Percentiles rank a stretch among this genome's conserved stretches.
Conservation (phyloP, 768 basidiomycete species). For the Mycena filopes region DNA sequence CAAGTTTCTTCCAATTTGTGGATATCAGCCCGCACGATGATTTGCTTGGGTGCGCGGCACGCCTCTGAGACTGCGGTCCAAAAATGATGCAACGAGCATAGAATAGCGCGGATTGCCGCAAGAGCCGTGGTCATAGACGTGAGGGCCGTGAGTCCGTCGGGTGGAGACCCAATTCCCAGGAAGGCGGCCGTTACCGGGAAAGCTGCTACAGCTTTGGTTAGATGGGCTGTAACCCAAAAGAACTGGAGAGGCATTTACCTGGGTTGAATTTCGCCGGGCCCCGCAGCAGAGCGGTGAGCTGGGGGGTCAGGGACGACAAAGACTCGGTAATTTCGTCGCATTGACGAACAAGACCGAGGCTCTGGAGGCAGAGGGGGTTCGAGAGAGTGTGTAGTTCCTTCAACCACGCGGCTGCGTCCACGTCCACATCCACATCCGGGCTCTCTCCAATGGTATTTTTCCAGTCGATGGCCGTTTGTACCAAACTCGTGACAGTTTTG, state of each 20-base stretch:
- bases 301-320: conserved; percentile 6
- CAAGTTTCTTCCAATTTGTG: conserved; percentile 4
- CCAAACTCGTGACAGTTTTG: conserved; percentile 18
- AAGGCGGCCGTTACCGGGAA: conserved; percentile 3
- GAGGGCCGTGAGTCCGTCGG: neutral
- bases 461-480: conserved; percentile 4
- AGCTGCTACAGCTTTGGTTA: neutral
- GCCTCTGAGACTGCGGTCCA: conserved; percentile 11
- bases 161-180: neutral
- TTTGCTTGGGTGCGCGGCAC: conserved; percentile 1
- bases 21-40: neutral
- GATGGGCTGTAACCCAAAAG: neutral
- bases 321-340: neutral
- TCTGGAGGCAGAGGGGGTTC: neutral
- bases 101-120: conserved; percentile 5
- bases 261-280: neutral
- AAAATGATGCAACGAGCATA: conserved; percentile 5
- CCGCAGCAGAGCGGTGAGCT: conserved; percentile 8
- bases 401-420: neutral
- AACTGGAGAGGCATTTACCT: neutral
- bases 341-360: conserved; percentile 9
- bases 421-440: neutral
- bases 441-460: neutral
- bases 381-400: conserved; percentile 8
- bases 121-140: conserved; percentile 1